These are phyloP conservation scores for Solanum appendiculatum DNA, from an alignment of 257 asterid species.

Conservation along the genomic window DNA sequence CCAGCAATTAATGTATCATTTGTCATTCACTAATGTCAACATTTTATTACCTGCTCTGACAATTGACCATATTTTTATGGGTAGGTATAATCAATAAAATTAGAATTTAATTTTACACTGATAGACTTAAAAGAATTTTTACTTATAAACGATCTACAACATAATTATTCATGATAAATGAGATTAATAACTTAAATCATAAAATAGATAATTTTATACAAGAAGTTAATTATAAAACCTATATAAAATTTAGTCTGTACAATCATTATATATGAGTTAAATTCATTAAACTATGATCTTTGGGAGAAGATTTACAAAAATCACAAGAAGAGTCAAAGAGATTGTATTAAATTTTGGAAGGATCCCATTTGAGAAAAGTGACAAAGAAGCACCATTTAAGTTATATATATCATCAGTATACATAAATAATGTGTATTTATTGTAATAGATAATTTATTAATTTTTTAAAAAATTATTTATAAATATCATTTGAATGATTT, in stretches of 20 bases:
- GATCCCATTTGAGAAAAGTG: constrained; percentile 4
- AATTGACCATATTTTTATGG: not conserved
- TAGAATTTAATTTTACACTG: not conserved
- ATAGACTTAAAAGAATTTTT: not conserved
- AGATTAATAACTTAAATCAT: not conserved
- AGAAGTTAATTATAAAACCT: not conserved
- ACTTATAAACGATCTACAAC: not conserved
- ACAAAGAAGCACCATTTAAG: not conserved
- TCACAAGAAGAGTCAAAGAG: not conserved
- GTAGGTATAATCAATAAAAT: not conserved
- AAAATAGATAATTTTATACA: not conserved
- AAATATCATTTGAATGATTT: not conserved
- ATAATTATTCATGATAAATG: not conserved
- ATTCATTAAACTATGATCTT: not conserved
- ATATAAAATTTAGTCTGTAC: not conserved
- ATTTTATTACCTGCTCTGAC: constrained; percentile 1
- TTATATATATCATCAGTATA: not conserved
- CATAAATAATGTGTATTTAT: not conserved
- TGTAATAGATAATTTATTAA: not conserved
- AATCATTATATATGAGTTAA: not conserved
- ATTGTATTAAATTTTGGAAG: not conserved
- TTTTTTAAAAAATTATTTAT: not conserved
- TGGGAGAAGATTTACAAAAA: not conserved
- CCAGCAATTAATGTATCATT: not conserved
- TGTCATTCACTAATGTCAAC: constrained; percentile 4